Conservation (phyloP, 495 filamentous ascomycete genomes). For the Talaromyces nanjingensis region DNA sequence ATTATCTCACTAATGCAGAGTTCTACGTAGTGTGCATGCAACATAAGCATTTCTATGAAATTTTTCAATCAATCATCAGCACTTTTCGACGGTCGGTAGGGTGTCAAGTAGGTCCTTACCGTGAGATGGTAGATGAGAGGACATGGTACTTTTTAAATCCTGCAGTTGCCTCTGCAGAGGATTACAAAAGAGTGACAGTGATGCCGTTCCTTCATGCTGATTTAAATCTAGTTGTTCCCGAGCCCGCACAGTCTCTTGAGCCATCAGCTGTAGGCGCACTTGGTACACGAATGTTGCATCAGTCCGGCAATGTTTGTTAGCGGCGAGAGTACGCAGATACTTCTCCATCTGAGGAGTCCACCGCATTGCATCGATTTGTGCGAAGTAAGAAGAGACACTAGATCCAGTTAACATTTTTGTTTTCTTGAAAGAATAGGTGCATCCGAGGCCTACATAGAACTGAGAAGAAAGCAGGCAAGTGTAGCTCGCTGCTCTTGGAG, state of each 20-base stretch:
- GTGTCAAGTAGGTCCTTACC: too few relatives aligned
- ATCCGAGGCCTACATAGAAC: slow-evolving; percentile 7
- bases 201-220: too few relatives aligned
- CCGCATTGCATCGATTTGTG: slow-evolving; percentile 21
- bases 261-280: slow-evolving; percentile 21
- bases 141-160: too few relatives aligned
- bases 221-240: too few relatives aligned
- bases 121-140: too few relatives aligned
- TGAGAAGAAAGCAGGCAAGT: slow-evolving; percentile 39
- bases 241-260: neutral
- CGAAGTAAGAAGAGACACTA: slow-evolving; percentile 25
- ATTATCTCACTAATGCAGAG: too few relatives aligned
- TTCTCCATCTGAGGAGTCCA: slow-evolving; percentile 35
- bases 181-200: too few relatives aligned
- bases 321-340: slow-evolving; percentile 17
- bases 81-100: too few relatives aligned
- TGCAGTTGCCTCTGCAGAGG: too few relatives aligned
- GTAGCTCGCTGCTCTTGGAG: slow-evolving; percentile 39
- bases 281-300: slow-evolving; percentile 14
- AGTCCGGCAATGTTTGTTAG: slow-evolving; percentile 13
- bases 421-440: neutral
- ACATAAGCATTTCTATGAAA: too few relatives aligned
- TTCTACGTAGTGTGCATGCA: too few relatives aligned
- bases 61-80: too few relatives aligned
- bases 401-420: neutral